Conservation (phyloP, 805 yeast genomes). For the Cyberlindnera amylophila region DNA sequence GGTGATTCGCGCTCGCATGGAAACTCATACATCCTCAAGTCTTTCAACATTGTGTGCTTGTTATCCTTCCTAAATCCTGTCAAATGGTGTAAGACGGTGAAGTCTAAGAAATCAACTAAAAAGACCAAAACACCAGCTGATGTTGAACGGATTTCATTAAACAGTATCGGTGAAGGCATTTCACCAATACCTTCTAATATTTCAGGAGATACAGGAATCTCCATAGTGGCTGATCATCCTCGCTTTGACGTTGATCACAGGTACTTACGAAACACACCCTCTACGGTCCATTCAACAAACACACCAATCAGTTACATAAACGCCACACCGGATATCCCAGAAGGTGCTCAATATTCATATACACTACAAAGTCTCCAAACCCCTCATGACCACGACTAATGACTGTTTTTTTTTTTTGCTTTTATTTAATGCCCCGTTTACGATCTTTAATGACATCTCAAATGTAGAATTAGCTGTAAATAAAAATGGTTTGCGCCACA, state of each 20-base stretch:
- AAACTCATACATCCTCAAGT: slow-evolving; percentile 19
- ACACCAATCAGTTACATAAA: slow-evolving; percentile 13
- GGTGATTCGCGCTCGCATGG: slow-evolving; percentile 2
- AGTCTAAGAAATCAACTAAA: background rate
- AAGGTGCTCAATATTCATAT: background rate
- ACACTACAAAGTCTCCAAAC: background rate
- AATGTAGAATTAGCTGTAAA: background rate
- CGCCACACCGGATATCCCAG: slow-evolving; percentile 16
- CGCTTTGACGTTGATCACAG: slow-evolving; percentile 27
- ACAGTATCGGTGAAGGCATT: slow-evolving; percentile 7
- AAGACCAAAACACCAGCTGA: background rate
- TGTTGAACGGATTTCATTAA: slow-evolving; percentile 13
- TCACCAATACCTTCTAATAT: slow-evolving; percentile 8
- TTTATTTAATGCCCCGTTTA: too few relatives aligned
- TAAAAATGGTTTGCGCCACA: background rate
- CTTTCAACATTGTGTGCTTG: slow-evolving; percentile 18
- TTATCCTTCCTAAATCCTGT: slow-evolving; percentile 12
- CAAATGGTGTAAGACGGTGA: slow-evolving; percentile 1
- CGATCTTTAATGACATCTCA: too few relatives aligned
- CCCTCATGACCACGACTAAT: background rate
- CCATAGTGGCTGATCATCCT: slow-evolving; percentile 25
- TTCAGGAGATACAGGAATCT: slow-evolving; percentile 16
- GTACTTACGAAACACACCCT: slow-evolving; percentile 26
- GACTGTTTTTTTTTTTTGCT: background rate
- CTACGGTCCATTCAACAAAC: slow-evolving; percentile 17